phyloP scores from a whole-genome alignment of 345 rosid genomes.

The Acer yangbiense region DNA sequence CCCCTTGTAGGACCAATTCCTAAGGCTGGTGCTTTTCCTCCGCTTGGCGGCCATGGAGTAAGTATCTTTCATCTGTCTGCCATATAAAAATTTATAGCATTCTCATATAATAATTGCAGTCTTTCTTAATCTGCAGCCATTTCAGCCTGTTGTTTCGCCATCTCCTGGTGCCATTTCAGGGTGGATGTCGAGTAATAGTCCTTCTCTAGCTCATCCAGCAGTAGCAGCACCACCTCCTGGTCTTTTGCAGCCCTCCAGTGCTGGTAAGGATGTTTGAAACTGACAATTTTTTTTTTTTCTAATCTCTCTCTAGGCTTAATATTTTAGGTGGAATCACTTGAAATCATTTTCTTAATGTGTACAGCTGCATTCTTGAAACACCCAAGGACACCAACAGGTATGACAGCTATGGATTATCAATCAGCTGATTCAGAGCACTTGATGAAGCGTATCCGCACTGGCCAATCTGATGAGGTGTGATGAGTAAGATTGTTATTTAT shows the following conservation, averaged over 20 bases:
- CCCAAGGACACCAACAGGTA: constrained; percentile 60
- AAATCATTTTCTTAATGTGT: constrained; percentile 12
- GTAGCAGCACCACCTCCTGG: constrained; percentile 48
- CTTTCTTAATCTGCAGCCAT: constrained; percentile 54
- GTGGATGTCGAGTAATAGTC: constrained; percentile 64
- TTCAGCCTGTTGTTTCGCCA: constrained; percentile 67
- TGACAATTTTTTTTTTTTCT: not conserved
- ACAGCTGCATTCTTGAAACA: constrained; percentile 67
- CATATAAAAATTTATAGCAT: not conserved
- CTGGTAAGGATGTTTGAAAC: constrained; percentile 28
- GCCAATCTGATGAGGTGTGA: constrained; percentile 66
- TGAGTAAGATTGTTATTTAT: not conserved
- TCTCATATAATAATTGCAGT: constrained; percentile 13
- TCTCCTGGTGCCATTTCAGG: constrained; percentile 73
- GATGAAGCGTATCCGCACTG: constrained; percentile 68
- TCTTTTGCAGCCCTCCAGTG: constrained; percentile 48
- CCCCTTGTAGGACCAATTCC: constrained; percentile 70
- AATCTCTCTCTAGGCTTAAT: not conserved
- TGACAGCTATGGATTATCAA: constrained; percentile 66
- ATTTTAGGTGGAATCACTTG: constrained; percentile 7
- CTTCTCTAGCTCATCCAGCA: constrained; percentile 52
- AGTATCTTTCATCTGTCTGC: constrained; percentile 31
- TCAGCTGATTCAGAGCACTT: constrained; percentile 75
- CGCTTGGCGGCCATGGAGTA: constrained; percentile 78
- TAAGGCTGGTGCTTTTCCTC: constrained; percentile 68